Evolutionary conservation across 768 basidiomycete genomes (phyloP).

Genomic region (Suillus spraguei): DNA sequence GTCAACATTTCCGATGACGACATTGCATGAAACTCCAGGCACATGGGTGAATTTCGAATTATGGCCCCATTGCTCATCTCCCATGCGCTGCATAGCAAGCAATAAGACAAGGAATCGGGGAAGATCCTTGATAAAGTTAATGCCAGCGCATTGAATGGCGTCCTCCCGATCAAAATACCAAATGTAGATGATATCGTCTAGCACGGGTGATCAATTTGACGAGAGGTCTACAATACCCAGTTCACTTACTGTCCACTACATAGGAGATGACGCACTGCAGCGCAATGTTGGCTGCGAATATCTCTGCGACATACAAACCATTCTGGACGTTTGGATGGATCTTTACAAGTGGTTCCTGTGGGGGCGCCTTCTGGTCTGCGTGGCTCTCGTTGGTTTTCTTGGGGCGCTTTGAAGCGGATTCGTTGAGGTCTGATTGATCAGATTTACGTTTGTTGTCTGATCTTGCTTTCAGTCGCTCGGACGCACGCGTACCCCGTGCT

Average conservation of each 20-base stretch:
- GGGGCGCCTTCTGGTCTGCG: not conserved
- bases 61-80: slow-evolving; percentile 15
- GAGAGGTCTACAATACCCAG: too few relatives aligned
- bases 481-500: not conserved
- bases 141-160: slow-evolving; percentile 10
- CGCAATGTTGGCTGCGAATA: slow-evolving; percentile 1
- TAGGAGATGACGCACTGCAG: not conserved
- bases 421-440: not conserved
- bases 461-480: not conserved
- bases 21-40: not conserved
- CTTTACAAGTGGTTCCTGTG: not conserved
- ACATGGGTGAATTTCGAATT: slow-evolving; percentile 2
- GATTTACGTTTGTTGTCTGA: not conserved
- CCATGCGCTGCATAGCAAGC: slow-evolving; percentile 16
- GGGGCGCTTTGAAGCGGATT: not conserved
- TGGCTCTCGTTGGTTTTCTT: not conserved
- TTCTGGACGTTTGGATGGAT: not conserved
- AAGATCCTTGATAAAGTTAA: slow-evolving; percentile 19
- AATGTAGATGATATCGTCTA: slow-evolving; percentile 10
- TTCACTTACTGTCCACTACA: not conserved
- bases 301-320: slow-evolving; percentile 2
- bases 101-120: slow-evolving; percentile 14
- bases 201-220: not conserved
- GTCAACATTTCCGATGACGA: not conserved
- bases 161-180: slow-evolving; percentile 5